These are phyloP conservation scores for Claviceps spartinae DNA, from an alignment of 2,329 filamentous ascomycete genomes.

Conservation along the genomic window DNA sequence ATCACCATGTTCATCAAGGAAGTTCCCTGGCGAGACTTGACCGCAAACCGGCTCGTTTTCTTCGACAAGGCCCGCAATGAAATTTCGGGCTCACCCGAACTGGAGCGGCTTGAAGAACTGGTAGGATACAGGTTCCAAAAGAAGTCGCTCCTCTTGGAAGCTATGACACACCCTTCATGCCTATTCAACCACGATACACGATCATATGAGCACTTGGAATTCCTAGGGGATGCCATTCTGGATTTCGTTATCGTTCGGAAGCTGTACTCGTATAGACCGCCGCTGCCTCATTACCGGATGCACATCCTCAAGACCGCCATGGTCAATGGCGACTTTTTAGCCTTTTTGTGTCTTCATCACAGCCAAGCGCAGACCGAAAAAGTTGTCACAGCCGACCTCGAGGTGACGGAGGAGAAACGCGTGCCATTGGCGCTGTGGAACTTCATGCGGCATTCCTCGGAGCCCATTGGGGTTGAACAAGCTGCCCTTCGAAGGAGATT, in stretches of 20 bases:
- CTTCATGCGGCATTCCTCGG: slow-evolving; percentile 50
- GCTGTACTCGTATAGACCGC: slow-evolving; percentile 35
- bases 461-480: slow-evolving; percentile 34
- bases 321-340: slow-evolving; percentile 69
- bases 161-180: slow-evolving; percentile 63
- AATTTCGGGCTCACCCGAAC: slow-evolving; percentile 23
- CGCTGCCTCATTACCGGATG: slow-evolving; percentile 45
- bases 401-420: slow-evolving; percentile 10
- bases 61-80: slow-evolving; percentile 25
- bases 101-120: slow-evolving; percentile 45
- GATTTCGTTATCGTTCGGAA: slow-evolving; percentile 59
- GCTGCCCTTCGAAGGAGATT: slow-evolving; percentile 31
- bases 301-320: slow-evolving; percentile 62
- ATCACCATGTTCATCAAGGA: slow-evolving; percentile 54
- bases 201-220: slow-evolving; percentile 64
- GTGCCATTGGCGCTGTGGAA: slow-evolving; percentile 43
- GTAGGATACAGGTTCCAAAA: slow-evolving; percentile 61
- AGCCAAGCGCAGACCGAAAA: slow-evolving; percentile 12
- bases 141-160: slow-evolving; percentile 57
- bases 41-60: slow-evolving; percentile 27
- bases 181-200: slow-evolving; percentile 25
- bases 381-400: slow-evolving; percentile 7
- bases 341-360: slow-evolving; percentile 53
- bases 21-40: slow-evolving; percentile 36
- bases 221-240: slow-evolving; percentile 73